Percentiles rank a stretch among this genome's conserved stretches.
Evolutionary conservation across 306 rosid species (phyloP).

Genomic region (Fagus crenata): DNA sequence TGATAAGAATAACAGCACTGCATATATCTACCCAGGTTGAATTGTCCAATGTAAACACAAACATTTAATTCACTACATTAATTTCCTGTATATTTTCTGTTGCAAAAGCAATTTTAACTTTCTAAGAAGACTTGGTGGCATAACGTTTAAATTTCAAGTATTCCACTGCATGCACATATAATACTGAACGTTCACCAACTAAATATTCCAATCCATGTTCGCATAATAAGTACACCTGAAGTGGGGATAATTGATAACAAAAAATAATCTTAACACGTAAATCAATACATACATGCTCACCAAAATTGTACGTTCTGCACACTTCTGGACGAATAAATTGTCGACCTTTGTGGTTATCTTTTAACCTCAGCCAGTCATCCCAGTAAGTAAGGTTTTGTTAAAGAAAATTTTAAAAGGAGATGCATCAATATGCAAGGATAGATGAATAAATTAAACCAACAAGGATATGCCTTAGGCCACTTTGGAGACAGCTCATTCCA

Average conservation of each 20-base stretch:
- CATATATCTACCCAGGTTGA: neutral
- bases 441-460: conserved; percentile 20
- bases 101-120: neutral
- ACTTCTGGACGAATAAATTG: conserved; percentile 97
- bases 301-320: conserved; percentile 95
- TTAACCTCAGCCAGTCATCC: conserved; percentile 96
- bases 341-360: conserved; percentile 82
- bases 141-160: neutral
- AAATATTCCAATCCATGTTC: neutral
- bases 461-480: conserved; percentile 99
- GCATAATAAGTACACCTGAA: neutral
- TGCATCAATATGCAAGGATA: conserved; percentile 21
- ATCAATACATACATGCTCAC: conserved; percentile 75
- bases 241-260: neutral
- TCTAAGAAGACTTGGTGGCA: neutral
- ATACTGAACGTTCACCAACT: neutral
- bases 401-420: conserved; percentile 51
- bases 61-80: neutral
- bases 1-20: neutral
- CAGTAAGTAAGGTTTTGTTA: conserved; percentile 85
- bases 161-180: conserved; percentile 1
- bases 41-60: neutral
- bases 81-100: neutral
- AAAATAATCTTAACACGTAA: conserved; percentile 19
- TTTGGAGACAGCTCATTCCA: conserved; percentile 99